Percentiles rank a stretch among this genome's conserved stretches.
Evolutionary conservation across 1,139 yeast genomes (phyloP).

Genomic region (Diutina scorzettiae): DNA sequence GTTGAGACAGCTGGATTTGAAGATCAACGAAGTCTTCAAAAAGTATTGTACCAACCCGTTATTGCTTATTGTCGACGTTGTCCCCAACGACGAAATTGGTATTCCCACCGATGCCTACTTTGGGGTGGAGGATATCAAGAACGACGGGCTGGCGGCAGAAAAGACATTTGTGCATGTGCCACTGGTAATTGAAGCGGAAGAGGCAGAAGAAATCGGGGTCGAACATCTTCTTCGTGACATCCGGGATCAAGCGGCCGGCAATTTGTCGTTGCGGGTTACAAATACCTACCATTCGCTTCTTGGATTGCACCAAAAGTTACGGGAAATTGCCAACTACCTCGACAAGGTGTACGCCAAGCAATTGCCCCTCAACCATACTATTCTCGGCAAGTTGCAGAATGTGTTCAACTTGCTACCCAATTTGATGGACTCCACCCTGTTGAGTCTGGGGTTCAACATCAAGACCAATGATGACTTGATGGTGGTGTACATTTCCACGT

Average conservation of each 20-base stretch:
- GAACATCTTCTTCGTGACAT: constrained; percentile 91
- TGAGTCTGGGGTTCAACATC: constrained; percentile 73
- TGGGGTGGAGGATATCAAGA: constrained; percentile 91
- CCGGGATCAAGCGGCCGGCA: constrained; percentile 94
- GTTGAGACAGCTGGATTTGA: constrained; percentile 74
- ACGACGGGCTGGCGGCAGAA: constrained; percentile 92
- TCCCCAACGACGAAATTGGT: constrained; percentile 59
- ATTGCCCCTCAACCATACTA: constrained; percentile 81
- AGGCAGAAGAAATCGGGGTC: constrained; percentile 98
- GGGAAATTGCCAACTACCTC: constrained; percentile 70
- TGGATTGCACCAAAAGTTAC: constrained; percentile 72
- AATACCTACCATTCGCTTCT: constrained; percentile 80
- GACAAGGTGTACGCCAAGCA: constrained; percentile 60
- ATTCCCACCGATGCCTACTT: constrained; percentile 93
- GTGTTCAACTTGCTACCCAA: constrained; percentile 90
- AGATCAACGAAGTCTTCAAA: constrained; percentile 81
- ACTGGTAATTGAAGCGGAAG: constrained; percentile 90
- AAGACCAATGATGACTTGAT: constrained; percentile 94
- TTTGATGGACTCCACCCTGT: constrained; percentile 32
- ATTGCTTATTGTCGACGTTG: constrained; percentile 83
- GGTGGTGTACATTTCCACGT: constrained; percentile 81
- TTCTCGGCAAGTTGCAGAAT: constrained; percentile 87
- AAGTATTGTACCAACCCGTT: constrained; percentile 76
- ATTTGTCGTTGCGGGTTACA: constrained; percentile 74
- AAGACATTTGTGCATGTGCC: constrained; percentile 91